These are phyloP conservation scores for Xylariaceae sp. DNA, from an alignment of 2,329 filamentous ascomycete genomes.

Conservation along the genomic window DNA sequence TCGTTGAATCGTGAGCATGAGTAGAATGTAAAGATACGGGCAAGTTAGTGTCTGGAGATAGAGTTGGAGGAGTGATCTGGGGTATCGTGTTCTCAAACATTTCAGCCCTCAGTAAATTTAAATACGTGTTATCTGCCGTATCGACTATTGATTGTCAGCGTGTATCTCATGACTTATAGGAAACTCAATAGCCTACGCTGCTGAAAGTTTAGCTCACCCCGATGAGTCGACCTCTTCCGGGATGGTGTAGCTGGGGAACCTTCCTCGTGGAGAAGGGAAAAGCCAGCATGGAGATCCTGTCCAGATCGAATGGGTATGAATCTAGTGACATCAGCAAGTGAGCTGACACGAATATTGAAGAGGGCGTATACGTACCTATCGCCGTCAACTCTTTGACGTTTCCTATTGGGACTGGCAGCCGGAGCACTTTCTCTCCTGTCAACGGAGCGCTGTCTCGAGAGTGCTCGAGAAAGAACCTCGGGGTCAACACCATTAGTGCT, in stretches of 20 bases:
- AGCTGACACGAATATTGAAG: background rate
- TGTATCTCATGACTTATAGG: background rate
- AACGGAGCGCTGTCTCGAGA: conserved; percentile 47
- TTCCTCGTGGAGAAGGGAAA: conserved; percentile 85
- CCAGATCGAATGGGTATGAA: conserved; percentile 94
- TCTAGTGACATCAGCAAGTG: conserved; percentile 41
- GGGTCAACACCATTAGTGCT: conserved; percentile 41
- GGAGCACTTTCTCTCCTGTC: conserved; percentile 49
- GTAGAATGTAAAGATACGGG: conserved; percentile 47
- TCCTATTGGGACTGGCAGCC: conserved; percentile 50
- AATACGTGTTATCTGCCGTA: conserved; percentile 92
- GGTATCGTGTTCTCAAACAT: conserved; percentile 88
- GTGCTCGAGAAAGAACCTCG: conserved; percentile 45
- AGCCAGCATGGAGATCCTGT: conserved; percentile 89
- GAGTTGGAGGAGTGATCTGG: conserved; percentile 62
- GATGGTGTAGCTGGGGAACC: conserved; percentile 89
- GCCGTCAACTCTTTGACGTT: conserved; percentile 55
- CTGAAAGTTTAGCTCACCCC: conserved; percentile 90
- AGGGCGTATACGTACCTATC: conserved; percentile 45
- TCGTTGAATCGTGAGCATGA: conserved; percentile 57
- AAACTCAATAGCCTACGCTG: conserved; percentile 56
- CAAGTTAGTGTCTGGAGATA: conserved; percentile 54
- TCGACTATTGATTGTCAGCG: conserved; percentile 53
- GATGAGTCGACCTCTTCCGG: conserved; percentile 73
- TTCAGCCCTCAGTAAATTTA: conserved; percentile 78